Percentiles rank a stretch among this genome's conserved stretches.
These are phyloP conservation scores for Phytophthora crassamura DNA, from an alignment of 352 stramenopile genomes.

Conservation along the genomic window DNA sequence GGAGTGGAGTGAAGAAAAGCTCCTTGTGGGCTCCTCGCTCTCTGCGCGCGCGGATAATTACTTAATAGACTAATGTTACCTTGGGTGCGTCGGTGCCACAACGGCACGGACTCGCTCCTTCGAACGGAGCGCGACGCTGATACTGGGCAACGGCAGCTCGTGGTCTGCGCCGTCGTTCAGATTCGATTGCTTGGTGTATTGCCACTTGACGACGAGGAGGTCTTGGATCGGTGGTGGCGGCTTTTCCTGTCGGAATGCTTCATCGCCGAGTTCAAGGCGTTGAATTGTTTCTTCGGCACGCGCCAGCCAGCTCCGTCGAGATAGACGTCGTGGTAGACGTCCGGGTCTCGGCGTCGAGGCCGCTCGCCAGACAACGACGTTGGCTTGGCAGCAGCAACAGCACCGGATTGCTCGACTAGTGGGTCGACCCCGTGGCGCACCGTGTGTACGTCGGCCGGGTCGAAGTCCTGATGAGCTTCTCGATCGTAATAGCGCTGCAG, in stretches of 20 bases:
- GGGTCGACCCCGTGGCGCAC: constrained; percentile 14
- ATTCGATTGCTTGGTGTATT: constrained; percentile 22
- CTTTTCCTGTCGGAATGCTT: constrained; percentile 58
- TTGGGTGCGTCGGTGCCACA: constrained; percentile 14
- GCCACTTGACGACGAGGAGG: constrained; percentile 21
- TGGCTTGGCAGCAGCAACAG: constrained; percentile 11
- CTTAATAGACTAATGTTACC: constrained; percentile 45
- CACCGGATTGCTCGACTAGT: constrained; percentile 24
- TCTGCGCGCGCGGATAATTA: constrained; percentile 13
- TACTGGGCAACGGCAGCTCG: constrained; percentile 5
- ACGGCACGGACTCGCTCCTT: not conserved
- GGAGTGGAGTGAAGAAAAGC: not conserved
- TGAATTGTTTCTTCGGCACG: constrained; percentile 51
- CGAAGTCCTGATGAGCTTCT: constrained; percentile 35
- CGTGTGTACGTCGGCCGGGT: constrained; percentile 23
- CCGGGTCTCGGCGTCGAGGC: constrained; percentile 39
- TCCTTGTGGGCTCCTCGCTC: constrained; percentile 16
- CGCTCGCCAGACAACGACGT: constrained; percentile 24
- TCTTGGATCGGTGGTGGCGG: constrained; percentile 44
- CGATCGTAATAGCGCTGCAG: constrained; percentile 55
- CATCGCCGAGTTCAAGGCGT: constrained; percentile 43
- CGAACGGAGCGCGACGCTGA: constrained; percentile 2
- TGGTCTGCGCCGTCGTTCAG: constrained; percentile 24
- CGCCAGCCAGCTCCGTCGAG: constrained; percentile 39
- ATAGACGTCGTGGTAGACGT: constrained; percentile 45